These are phyloP conservation scores for Alloascoidea hylecoeti DNA, from an alignment of 805 yeast genomes.

Conservation along the genomic window DNA sequence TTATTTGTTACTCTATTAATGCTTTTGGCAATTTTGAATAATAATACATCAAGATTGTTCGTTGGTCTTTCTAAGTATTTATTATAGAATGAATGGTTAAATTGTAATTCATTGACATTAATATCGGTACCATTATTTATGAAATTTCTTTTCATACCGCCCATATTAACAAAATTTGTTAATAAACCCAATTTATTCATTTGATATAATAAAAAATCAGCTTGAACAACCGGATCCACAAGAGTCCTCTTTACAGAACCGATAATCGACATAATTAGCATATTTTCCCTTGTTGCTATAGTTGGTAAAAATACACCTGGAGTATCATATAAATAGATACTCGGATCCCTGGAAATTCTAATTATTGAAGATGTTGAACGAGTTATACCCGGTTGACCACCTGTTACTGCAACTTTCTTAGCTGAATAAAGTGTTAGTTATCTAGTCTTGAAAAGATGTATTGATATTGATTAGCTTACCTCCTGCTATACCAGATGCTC, in stretches of 20 bases:
- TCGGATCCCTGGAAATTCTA: constrained; percentile 43
- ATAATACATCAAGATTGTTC: constrained; percentile 47
- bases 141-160: not conserved
- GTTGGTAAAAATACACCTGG: constrained; percentile 88
- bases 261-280: constrained; percentile 59
- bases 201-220: constrained; percentile 68
- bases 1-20: constrained; percentile 14
- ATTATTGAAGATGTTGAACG: constrained; percentile 65
- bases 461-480: constrained; percentile 10
- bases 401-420: constrained; percentile 69
- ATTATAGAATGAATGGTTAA: constrained; percentile 20
- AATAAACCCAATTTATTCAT: constrained; percentile 32
- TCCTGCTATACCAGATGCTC: constrained; percentile 22
- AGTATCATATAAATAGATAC: constrained; percentile 66
- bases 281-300: constrained; percentile 45
- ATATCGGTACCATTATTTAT: not conserved
- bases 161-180: no score
- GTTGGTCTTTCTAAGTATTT: constrained; percentile 49
- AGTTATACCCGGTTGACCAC: constrained; percentile 87
- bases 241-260: constrained; percentile 59
- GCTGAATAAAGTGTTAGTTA: no score
- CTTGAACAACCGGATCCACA: constrained; percentile 77
- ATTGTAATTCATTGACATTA: constrained; percentile 10
- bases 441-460: constrained; percentile 6
- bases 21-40: constrained; percentile 30